Evolutionary conservation across 768 basidiomycete genomes (phyloP), one percentile per base, ranked within the genome.

Genomic region (Lentinula lateritia): DNA sequence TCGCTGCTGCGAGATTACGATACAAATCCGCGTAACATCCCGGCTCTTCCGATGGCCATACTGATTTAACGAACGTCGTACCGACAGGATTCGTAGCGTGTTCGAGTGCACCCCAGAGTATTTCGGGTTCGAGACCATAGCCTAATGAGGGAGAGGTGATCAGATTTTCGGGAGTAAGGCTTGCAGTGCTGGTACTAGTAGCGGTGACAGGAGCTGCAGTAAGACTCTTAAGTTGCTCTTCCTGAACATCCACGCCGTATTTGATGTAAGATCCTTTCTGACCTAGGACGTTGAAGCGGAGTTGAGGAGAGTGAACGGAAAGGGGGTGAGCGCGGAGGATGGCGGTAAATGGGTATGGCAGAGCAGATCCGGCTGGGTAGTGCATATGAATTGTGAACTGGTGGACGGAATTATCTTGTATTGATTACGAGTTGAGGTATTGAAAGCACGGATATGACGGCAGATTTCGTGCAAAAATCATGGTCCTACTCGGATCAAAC

Each of bases 221-320:
- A 86, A 82, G 10, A 70, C 77, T 68, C 39, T 85, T 86, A 54
- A 93, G 80, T 64, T 90, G 87, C 56, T 85, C 84, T 73, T 94
- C 93, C 69, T 95, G 92, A 2, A 84, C 74, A 71, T 93, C 92
- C 20, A 91, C 70, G 5, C 92, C 92, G 67, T 80, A 82, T 72
- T 96, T 95, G 61, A 80, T 76, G 73, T 82, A 93, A 2, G 85
- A 82, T 32, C 90, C 92, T 62, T 80, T 79, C 23, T 84, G 84
- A 45, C 92, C 91, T 58, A 88, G 85, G 62, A 93, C 80, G 45
- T 82, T 68, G 71, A 84, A 96, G 20, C 92, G 85, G 23, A 88
- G 72, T 71, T 93, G 93, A 1, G 76, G 78, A 5, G 81, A 76
- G 32, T 82, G 76, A 23, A 85, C 86, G 5, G 90, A 91, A 35